phyloP scores from a whole-genome alignment of 345 rosid genomes.

The Arabidopsis suecica region DNA sequence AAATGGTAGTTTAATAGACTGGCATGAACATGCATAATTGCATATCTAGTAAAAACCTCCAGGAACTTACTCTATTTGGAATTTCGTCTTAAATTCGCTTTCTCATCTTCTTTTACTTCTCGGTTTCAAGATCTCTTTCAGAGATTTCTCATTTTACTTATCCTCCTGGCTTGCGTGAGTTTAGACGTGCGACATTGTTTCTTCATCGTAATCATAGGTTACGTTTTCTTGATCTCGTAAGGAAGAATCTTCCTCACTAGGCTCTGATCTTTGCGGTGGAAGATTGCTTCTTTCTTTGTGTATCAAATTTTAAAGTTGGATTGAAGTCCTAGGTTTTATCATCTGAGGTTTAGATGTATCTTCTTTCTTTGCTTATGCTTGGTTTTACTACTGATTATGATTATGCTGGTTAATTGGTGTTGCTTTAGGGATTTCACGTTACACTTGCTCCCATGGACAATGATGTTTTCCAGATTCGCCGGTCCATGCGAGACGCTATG shows the following conservation, averaged over 20 bases:
- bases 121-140: neutral
- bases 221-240: neutral
- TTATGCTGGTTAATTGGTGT: neutral
- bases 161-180: neutral
- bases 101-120: neutral
- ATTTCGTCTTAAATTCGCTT: neutral
- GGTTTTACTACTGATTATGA: neutral
- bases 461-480: neutral
- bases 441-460: constrained; percentile 1
- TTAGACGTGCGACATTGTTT: neutral
- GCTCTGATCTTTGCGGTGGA: neutral
- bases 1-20: neutral
- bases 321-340: neutral
- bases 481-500: neutral
- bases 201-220: neutral
- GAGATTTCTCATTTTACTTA: neutral
- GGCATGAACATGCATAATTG: neutral
- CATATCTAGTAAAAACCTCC: neutral
- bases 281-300: constrained; percentile 3
- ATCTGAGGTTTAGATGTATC: too few species aligned
- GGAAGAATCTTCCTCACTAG: neutral
- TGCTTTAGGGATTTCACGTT: neutral
- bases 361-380: neutral
- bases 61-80: neutral
- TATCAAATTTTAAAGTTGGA: neutral